Percentiles rank a stretch among this genome's conserved stretches.
These are phyloP conservation scores for Tulasnella sp. DNA, from an alignment of 768 basidiomycete species.

Conservation along the genomic window DNA sequence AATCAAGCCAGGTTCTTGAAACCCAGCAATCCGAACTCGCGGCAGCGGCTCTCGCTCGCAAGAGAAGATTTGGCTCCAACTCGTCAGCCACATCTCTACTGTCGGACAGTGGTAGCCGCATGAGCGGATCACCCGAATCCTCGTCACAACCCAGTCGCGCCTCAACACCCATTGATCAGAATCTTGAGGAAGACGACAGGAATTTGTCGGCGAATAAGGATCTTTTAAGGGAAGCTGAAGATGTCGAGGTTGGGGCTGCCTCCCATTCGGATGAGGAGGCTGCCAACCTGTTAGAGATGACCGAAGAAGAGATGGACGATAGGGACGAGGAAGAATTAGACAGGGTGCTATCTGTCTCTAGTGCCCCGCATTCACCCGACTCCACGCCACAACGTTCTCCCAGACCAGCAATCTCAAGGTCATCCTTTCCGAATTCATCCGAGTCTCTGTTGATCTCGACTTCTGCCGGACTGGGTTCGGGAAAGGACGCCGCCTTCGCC, in stretches of 20 bases:
- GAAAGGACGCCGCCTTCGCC: constrained; percentile 29
- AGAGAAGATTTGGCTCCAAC: not conserved
- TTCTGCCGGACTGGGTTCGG: constrained; percentile 20
- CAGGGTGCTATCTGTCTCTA: not conserved
- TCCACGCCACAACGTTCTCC: not conserved
- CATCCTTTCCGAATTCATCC: not conserved
- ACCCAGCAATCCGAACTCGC: constrained; percentile 76
- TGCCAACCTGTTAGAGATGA: not conserved
- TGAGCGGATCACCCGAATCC: not conserved
- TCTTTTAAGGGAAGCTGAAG: not conserved
- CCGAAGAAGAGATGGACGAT: not conserved
- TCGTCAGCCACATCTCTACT: not conserved
- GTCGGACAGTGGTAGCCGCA: not conserved
- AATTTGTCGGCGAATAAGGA: not conserved
- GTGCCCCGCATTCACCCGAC: not conserved
- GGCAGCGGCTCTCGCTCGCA: not conserved
- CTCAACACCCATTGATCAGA: not conserved
- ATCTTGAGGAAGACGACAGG: not conserved
- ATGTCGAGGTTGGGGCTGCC: not conserved
- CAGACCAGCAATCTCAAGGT: not conserved
- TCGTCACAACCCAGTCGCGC: not conserved
- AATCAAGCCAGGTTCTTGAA: constrained; percentile 83
- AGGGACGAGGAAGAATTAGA: not conserved
- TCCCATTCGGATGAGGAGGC: not conserved
- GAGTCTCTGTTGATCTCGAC: not conserved